Conservation (phyloP, 805 yeast species). For the Myxozyma kluyveri region DNA sequence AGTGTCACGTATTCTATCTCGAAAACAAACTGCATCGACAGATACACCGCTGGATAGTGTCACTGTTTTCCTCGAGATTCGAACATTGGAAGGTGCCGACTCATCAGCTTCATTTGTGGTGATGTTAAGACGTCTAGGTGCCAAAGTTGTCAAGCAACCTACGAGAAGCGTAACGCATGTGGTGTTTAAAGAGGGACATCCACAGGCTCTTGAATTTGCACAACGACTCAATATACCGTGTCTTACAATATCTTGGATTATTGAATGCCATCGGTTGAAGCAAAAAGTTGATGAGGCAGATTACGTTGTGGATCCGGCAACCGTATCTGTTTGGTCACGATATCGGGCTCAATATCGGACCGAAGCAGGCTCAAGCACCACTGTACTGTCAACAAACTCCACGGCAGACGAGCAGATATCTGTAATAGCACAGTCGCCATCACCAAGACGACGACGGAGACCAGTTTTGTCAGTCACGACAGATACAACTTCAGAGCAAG, state of each 20-base stretch:
- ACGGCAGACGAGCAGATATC: too few relatives aligned
- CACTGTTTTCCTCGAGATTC: conserved; percentile 24
- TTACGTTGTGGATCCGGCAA: conserved; percentile 12
- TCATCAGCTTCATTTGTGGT: conserved; percentile 24
- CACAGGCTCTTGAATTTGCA: conserved; percentile 21
- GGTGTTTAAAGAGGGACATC: conserved; percentile 28
- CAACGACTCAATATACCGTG: conserved; percentile 9
- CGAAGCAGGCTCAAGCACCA: too few relatives aligned
- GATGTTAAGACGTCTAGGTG: conserved; percentile 26
- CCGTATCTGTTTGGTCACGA: too few relatives aligned
- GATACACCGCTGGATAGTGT: conserved; percentile 18
- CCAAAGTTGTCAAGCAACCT: conserved; percentile 14
- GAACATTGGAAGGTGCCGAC: conserved; percentile 25
- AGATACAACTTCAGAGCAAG: too few relatives aligned
- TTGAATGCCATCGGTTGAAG: conserved; percentile 10
- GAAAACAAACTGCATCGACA: too few relatives aligned
- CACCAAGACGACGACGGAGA: too few relatives aligned
- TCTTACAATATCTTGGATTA: conserved; percentile 27
- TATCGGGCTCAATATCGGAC: too few relatives aligned
- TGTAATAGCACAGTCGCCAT: too few relatives aligned
- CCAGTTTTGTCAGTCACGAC: too few relatives aligned
- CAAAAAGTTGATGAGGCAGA: not conserved
- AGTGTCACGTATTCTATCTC: too few relatives aligned
- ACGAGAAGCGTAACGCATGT: conserved; percentile 26
- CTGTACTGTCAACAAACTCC: too few relatives aligned